Base-by-base conservation (phyloP, 2,329 filamentous ascomycete genomes). In the Aureobasidium sp. region DNA sequence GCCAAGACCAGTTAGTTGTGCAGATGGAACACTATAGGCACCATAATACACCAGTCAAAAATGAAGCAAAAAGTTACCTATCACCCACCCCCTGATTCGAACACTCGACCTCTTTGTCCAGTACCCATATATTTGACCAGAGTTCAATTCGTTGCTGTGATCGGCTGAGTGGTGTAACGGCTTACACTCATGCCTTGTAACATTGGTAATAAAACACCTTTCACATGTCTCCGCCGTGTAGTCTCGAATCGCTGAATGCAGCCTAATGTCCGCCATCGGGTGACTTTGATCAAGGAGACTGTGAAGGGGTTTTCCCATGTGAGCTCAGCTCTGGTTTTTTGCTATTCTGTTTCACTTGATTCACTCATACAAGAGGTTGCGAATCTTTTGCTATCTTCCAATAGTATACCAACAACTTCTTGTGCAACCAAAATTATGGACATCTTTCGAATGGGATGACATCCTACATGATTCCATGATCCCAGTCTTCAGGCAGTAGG, bases 401-500 rank as follows among this genome's bases (percentile, higher is more conserved):
- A 42, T 21, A 9, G 27, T 30, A 13, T 42, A 42, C 37, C 36
- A 42, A 42, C 37, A 29, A 29, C 21, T 10, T n/a, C 11, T 41
- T 25, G 27, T 32, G 32, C 8, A 41, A 42, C 37, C 27, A 42
- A 42, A 15, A 3, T 6, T 42, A 32, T 42, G 6, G 21, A 36
- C 50, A 30, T 16, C 0, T 52, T 37, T 37, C 8, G 15, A n/a
- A 16, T 6, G 11, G 30, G 7, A 16, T 9, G 15, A 27, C 4
- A 29, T n/a, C 7, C 13, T 29, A 54, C 50, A 54, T 54, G 25
- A 54, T 5, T 13, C 58, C 59, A 10, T 62, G 50, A 21, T 52
- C 59, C 59, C 59, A 62, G 15, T 62, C 44, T 25, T 58, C 52
- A 4, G 42, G 49, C 25, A 62, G 30, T 25, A 62, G 27, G 16